Base-by-base conservation (phyloP, 1,284 basidiomycete species). In the Tetrapyrgos nigripes region DNA sequence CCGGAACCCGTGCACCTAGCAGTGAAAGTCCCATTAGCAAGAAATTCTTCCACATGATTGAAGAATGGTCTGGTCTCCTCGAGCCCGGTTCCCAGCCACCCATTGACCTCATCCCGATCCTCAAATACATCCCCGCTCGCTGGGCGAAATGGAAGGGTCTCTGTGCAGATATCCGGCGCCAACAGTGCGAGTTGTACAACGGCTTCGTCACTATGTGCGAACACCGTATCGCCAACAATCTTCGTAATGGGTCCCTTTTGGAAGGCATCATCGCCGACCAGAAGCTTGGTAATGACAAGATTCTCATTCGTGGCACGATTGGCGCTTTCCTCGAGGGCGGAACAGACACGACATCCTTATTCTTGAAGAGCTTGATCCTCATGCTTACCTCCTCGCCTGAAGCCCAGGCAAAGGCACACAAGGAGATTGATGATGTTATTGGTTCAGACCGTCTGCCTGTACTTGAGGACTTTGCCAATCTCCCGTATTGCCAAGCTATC, bases 61-160 rank as follows among this genome's bases (percentile, higher is more conserved):
- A 68, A 28, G 57, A 62, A 17, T 70, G 65, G 66, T 64, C 68
- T 33, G 43, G 60, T 27, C 55, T 65, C n/a, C 62, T 73, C 37
- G 70, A 68, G 50, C 71, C 72, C 11, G 73, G 74, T 45, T 61
- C 68, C 27, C 66, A 69, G 21, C 67, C 73, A 9, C 74, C 75
- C 17, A 52, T 77, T 14, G 74, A 76, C 52, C 53, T 76, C 5
- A 56, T 77, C 33, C 74, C 74, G 3, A 60, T 73, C 55, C 67
- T 76, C 29, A 68, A 70, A 44, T 68, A 75, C 53, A 64, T 76
- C 44, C 75, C 74, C 4, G 71, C 68, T 55, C 50, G 68, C 17
- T 72, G 68, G 64, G 74, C 74, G 4, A 47, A 64, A 11, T 76
- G 75, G 75, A 76, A 76, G 60, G 58, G 52, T 3, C 54, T 66